Percentiles rank a stretch among this genome's conserved stretches.
These are phyloP conservation scores for Amesomyces nigricolor DNA, from an alignment of 2,329 filamentous ascomycete genomes.

Conservation along the genomic window DNA sequence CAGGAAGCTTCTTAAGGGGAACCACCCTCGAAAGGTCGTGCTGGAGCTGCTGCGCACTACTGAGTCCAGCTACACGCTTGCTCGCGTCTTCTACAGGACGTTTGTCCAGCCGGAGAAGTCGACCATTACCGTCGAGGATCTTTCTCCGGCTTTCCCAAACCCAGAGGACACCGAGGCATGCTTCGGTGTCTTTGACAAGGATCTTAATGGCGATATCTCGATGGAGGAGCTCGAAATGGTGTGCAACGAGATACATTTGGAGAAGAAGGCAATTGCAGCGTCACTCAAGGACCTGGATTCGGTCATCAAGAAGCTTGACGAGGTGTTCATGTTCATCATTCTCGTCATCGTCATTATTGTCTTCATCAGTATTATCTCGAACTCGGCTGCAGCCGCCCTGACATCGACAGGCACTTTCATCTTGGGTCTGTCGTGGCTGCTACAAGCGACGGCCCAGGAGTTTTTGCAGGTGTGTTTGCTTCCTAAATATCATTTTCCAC, in stretches of 20 bases:
- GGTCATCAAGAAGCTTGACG: slow-evolving; percentile 83
- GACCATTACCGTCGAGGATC: slow-evolving; percentile 70
- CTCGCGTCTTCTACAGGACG: slow-evolving; percentile 81
- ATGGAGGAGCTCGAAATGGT: slow-evolving; percentile 92
- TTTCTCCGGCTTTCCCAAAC: slow-evolving; percentile 71
- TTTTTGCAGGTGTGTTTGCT: slow-evolving; percentile 54
- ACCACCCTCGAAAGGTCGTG: slow-evolving; percentile 79
- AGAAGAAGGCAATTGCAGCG: slow-evolving; percentile 91
- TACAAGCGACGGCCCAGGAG: slow-evolving; percentile 88
- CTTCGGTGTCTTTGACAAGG: slow-evolving; percentile 90
- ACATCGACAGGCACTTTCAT: slow-evolving; percentile 82
- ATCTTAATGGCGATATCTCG: slow-evolving; percentile 92
- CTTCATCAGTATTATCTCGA: slow-evolving; percentile 82
- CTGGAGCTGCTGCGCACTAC: slow-evolving; percentile 69
- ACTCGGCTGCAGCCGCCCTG: slow-evolving; percentile 84
- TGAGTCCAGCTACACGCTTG: slow-evolving; percentile 71
- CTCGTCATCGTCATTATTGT: slow-evolving; percentile 74
- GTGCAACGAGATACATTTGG: slow-evolving; percentile 88
- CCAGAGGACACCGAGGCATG: slow-evolving; percentile 83
- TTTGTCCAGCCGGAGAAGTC: slow-evolving; percentile 71
- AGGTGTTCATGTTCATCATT: slow-evolving; percentile 84
- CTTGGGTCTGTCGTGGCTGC: slow-evolving; percentile 87
- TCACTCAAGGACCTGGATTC: slow-evolving; percentile 93
- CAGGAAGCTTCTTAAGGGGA: slow-evolving; percentile 57
- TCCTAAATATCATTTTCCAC: neutral